Evolutionary conservation across 768 basidiomycete genomes (phyloP).

Genomic region (Leccinum imitatum): DNA sequence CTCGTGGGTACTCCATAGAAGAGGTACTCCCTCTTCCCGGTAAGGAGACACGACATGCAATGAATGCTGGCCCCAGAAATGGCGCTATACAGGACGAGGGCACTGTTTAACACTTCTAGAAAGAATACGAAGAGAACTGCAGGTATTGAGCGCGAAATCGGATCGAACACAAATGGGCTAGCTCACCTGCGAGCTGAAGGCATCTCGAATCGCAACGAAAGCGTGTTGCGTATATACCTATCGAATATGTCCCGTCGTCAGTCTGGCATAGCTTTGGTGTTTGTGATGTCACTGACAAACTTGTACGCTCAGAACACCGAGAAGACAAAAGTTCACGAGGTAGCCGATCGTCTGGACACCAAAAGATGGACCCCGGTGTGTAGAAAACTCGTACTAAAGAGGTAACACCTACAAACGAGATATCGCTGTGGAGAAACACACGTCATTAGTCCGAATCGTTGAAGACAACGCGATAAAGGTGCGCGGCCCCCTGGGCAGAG

Average conservation of each 20-base stretch:
- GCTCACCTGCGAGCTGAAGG: slow-evolving; percentile 9
- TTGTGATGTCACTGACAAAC: slow-evolving; percentile 2
- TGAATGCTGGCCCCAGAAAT: slow-evolving; percentile 5
- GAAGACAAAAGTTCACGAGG: slow-evolving; percentile 11
- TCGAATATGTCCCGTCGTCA: not conserved
- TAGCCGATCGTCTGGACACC: slow-evolving; percentile 6
- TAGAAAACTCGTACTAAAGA: not conserved
- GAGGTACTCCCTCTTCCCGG: slow-evolving; percentile 9
- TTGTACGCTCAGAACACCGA: slow-evolving; percentile 8
- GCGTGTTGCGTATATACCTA: slow-evolving; percentile 7
- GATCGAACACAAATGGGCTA: not conserved
- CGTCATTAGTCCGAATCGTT: not conserved
- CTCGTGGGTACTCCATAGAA: not conserved
- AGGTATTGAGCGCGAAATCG: not conserved
- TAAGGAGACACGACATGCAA: slow-evolving; percentile 10
- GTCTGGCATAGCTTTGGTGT: not conserved
- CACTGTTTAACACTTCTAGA: slow-evolving; percentile 10
- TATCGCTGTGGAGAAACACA: not conserved
- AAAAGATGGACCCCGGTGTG: not conserved
- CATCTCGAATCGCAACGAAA: slow-evolving; percentile 5
- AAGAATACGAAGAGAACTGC: slow-evolving; percentile 7
- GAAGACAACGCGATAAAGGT: not conserved
- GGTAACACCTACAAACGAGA: slow-evolving; percentile 5
- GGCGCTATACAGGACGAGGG: slow-evolving; percentile 6
- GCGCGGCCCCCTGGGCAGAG: not conserved